Evolutionary conservation across 1,139 yeast genomes (phyloP).

Genomic region (Magnusiomyces ingens): DNA sequence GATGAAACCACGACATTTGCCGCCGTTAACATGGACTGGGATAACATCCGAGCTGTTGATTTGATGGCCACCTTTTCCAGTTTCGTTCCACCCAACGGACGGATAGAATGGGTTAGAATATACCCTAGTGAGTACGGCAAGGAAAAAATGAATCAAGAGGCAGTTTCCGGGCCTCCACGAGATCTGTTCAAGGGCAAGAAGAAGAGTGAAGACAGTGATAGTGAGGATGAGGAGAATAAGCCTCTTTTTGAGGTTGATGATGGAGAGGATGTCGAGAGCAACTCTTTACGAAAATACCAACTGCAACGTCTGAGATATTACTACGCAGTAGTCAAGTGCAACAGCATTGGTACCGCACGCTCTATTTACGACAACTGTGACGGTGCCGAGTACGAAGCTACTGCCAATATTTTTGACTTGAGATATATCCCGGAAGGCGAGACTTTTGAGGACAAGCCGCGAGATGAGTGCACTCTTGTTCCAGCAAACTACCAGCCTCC

Average conservation of each 20-base stretch:
- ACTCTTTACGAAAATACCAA: conserved; percentile 55
- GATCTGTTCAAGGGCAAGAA: conserved; percentile 55
- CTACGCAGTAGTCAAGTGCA: conserved; percentile 90
- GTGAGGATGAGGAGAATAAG: conserved; percentile 27
- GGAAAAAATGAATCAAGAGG: conserved; percentile 85
- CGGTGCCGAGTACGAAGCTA: conserved; percentile 92
- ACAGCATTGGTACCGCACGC: conserved; percentile 63
- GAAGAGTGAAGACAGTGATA: conserved; percentile 25
- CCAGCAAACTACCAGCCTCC: conserved; percentile 81
- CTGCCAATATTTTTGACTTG: conserved; percentile 89
- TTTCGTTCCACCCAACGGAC: conserved; percentile 74
- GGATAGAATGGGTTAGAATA: conserved; percentile 62
- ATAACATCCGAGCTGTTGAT: conserved; percentile 77
- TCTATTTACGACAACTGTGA: conserved; percentile 80
- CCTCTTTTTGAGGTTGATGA: conserved; percentile 31
- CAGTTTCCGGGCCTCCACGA: conserved; percentile 85
- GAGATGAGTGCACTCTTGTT: conserved; percentile 62
- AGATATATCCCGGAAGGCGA: conserved; percentile 89
- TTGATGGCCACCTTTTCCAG: conserved; percentile 84
- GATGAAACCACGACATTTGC: conserved; percentile 82
- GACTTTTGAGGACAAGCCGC: conserved; percentile 68
- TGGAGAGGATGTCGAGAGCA: conserved; percentile 43
- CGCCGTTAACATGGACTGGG: conserved; percentile 97
- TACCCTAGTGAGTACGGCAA: conserved; percentile 93
- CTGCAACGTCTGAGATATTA: conserved; percentile 83